Evolutionary conservation across 345 rosid genomes (phyloP).

Genomic region (Geranium brycei): DNA sequence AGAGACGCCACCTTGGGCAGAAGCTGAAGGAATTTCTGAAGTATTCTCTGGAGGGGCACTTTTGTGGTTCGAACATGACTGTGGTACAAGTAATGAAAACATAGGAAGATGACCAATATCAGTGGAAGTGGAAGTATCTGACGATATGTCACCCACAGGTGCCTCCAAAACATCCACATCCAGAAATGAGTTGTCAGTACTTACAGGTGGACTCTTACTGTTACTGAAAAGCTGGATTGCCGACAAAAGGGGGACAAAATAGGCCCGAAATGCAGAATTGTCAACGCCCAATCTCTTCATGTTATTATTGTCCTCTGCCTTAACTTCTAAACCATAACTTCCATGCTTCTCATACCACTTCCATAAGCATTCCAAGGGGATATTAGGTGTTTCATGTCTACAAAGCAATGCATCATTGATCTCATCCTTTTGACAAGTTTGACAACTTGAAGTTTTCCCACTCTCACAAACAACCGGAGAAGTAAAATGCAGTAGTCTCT

Average conservation of each 20-base stretch:
- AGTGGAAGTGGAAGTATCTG: conserved; percentile 6
- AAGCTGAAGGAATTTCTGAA: conserved; percentile 10
- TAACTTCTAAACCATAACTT: conserved; percentile 43
- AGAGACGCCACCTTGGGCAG: conserved; percentile 6
- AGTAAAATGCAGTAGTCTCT: conserved; percentile 31
- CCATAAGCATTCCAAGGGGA: conserved; percentile 35
- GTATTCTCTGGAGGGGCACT: neutral
- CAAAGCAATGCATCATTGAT: conserved; percentile 16
- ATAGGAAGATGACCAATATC: conserved; percentile 12
- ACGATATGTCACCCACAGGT: neutral
- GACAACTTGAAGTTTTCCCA: conserved; percentile 15
- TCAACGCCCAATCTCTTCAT: conserved; percentile 31
- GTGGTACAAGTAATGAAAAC: conserved; percentile 25
- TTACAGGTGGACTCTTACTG: conserved; percentile 6
- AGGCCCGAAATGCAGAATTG: conserved; percentile 31
- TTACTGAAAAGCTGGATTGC: conserved; percentile 40
- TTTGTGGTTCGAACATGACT: conserved; percentile 8
- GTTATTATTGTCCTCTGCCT: conserved; percentile 29
- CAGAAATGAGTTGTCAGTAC: conserved; percentile 1
- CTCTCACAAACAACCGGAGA: conserved; percentile 32
- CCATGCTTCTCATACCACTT: conserved; percentile 48
- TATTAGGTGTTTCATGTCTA: conserved; percentile 28
- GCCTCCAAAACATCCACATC: conserved; percentile 10
- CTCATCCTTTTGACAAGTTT: conserved; percentile 16
- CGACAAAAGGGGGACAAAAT: conserved; percentile 48